These are phyloP conservation scores for Ogataea methylovora DNA, from an alignment of 805 yeast species.

Conservation along the genomic window DNA sequence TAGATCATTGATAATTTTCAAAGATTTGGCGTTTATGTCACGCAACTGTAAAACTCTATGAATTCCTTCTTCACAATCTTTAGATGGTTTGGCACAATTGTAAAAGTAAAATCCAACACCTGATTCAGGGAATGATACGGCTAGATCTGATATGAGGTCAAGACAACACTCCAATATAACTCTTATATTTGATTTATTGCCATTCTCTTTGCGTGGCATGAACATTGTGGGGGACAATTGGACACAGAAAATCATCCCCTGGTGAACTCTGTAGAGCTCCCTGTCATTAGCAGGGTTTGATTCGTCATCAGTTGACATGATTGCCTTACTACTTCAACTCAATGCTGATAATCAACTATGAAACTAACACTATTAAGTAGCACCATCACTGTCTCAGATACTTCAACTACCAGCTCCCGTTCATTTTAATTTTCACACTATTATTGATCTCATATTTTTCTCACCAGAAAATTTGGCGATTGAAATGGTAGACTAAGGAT, in stretches of 20 bases:
- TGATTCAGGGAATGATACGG: slow-evolving; percentile 57
- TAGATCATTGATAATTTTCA: slow-evolving; percentile 47
- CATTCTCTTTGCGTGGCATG: slow-evolving; percentile 12
- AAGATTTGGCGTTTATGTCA: slow-evolving; percentile 47
- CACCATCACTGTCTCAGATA: no score
- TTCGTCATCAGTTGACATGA: no score
- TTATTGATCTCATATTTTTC: no score
- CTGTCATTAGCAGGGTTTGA: no score
- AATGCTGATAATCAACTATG: no score
- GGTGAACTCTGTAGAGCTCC: slow-evolving; percentile 30
- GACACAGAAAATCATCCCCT: slow-evolving; percentile 56
- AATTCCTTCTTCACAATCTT: slow-evolving; percentile 34
- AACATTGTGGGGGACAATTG: slow-evolving; percentile 48
- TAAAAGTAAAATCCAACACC: slow-evolving; percentile 69
- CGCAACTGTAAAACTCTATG: slow-evolving; percentile 42
- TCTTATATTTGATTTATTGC: slow-evolving; percentile 34
- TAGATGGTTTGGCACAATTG: slow-evolving; percentile 33
- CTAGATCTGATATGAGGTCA: slow-evolving; percentile 57
- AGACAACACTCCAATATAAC: slow-evolving; percentile 51
- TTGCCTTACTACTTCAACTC: no score
- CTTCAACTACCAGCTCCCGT: no score
- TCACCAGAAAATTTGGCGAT: no score
- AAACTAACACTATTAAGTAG: no score
- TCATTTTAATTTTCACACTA: no score
- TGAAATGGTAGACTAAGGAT: no score